Conservation (phyloP, 306 rosid genomes). For the Acacia crassicarpa region DNA sequence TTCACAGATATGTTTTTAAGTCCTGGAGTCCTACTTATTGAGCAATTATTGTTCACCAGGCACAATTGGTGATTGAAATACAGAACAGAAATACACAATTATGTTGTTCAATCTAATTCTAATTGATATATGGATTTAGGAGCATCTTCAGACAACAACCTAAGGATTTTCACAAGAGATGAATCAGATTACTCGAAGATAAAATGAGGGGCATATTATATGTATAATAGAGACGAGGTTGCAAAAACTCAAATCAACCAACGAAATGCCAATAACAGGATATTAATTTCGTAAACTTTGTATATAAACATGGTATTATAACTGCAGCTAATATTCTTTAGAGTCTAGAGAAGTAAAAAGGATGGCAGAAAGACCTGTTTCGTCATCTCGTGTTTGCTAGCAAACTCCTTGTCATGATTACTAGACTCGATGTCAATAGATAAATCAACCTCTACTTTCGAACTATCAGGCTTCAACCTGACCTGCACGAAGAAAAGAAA, state of each 20-base stretch:
- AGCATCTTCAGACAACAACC: background rate
- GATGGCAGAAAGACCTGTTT: slow-evolving; percentile 61
- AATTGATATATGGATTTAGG: background rate
- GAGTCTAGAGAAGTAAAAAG: background rate
- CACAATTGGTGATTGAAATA: background rate
- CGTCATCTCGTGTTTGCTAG: slow-evolving; percentile 37
- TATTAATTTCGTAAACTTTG: background rate
- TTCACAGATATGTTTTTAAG: slow-evolving; percentile 1
- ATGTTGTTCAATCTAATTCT: background rate
- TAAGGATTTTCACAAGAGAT: background rate
- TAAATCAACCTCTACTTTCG: slow-evolving; percentile 73
- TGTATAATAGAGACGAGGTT: background rate
- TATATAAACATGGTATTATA: background rate
- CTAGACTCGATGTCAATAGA: slow-evolving; percentile 54
- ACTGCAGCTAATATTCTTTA: background rate
- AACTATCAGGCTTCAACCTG: slow-evolving; percentile 58
- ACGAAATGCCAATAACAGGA: background rate
- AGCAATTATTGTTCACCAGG: background rate
- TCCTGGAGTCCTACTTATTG: background rate
- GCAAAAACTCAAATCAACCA: background rate
- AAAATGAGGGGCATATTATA: background rate
- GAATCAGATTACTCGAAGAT: background rate
- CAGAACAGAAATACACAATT: slow-evolving; percentile 1
- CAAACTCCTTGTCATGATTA: slow-evolving; percentile 58
- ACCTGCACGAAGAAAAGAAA: slow-evolving; percentile 46